Base-by-base conservation (phyloP, 352 stramenopile genomes). In the Pythium aristosporum region DNA sequence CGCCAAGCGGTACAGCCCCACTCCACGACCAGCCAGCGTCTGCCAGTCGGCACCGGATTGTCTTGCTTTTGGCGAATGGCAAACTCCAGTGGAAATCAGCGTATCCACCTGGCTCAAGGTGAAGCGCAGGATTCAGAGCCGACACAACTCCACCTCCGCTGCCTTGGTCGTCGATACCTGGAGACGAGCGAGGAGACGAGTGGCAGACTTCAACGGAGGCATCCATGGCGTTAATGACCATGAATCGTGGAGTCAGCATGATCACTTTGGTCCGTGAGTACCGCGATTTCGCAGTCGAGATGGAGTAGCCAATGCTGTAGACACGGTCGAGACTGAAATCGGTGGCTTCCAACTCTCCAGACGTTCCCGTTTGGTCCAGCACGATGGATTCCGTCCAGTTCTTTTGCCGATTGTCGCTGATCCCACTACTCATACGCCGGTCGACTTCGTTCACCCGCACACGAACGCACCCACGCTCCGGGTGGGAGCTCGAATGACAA, bases 191-290 rank as follows among this genome's bases (percentile, higher is more conserved):
- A 9, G 82, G 77, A 13, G 83, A 88, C 16, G 85, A 94, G 69
- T 94, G 85, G 30, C 82, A 94, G 9, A 94, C 79, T 52, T 92
- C 82, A 21, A 94, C 80, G 21, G 82, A 61, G 47, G 64, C 82
- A 25, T 65, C 68, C 68, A 93, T 82, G 8, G 85, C 79, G 57
- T 96, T 96, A 28, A 96, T 79, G 20, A 96, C 70, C 74, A 96
- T 87, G 57, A 92, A 94, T 25, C 88, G 69, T 30, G 88, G 88
- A 18, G 86, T 91, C 42, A 96, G 67, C 78, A 91, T 95, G 44
- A 96, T 88, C 12, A 96, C 85, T 63, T 96, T 94, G 25, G 88
- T 94, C 41, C 88, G 74, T 37, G 87, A 92, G 50, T 94, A 96
- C 42, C 79, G 68, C 9, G 82, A 85, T 52, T 89, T 89, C 2